Conservation (phyloP, 805 yeast species). For the Lachancea meyersii region DNA sequence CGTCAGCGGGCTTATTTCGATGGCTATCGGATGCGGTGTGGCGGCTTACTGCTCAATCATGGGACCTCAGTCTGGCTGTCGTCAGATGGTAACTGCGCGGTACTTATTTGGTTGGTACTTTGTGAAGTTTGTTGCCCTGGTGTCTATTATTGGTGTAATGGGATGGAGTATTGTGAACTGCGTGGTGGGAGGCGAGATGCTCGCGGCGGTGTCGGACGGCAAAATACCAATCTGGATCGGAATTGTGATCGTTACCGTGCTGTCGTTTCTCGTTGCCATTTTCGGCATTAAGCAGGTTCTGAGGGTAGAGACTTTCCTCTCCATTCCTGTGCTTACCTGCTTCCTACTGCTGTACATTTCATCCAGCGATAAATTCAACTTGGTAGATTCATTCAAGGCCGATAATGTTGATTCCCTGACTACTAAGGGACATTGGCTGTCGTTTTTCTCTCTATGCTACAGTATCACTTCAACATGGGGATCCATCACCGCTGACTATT, state of each 20-base stretch:
- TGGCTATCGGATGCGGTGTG: slow-evolving; percentile 60
- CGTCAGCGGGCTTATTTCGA: slow-evolving; percentile 56
- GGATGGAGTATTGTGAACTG: slow-evolving; percentile 96
- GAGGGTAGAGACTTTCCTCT: slow-evolving; percentile 58
- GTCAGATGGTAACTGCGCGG: slow-evolving; percentile 82
- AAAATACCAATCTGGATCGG: slow-evolving; percentile 68
- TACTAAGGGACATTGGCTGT: slow-evolving; percentile 59
- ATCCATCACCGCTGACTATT: slow-evolving; percentile 78
- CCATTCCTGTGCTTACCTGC: slow-evolving; percentile 62
- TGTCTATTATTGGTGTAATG: slow-evolving; percentile 66
- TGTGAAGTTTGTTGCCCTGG: slow-evolving; percentile 66
- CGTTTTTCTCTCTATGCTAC: slow-evolving; percentile 66
- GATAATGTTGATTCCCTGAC: slow-evolving; percentile 33
- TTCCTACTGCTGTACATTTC: slow-evolving; percentile 63
- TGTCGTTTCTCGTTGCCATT: slow-evolving; percentile 61
- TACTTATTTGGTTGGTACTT: slow-evolving; percentile 82
- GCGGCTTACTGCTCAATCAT: slow-evolving; percentile 80
- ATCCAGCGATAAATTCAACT: slow-evolving; percentile 42
- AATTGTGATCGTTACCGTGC: slow-evolving; percentile 58
- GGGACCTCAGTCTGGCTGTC: slow-evolving; percentile 88
- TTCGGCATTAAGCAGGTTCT: slow-evolving; percentile 73
- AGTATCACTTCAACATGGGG: slow-evolving; percentile 89
- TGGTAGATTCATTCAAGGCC: slow-evolving; percentile 32
- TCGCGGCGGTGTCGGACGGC: slow-evolving; percentile 58
- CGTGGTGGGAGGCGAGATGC: slow-evolving; percentile 82